A percentile compares a stretch with the other conserved stretches of the same genome.
Conservation (phyloP, 164 flowering plant genomes). For the Taxillus chinensis region DNA sequence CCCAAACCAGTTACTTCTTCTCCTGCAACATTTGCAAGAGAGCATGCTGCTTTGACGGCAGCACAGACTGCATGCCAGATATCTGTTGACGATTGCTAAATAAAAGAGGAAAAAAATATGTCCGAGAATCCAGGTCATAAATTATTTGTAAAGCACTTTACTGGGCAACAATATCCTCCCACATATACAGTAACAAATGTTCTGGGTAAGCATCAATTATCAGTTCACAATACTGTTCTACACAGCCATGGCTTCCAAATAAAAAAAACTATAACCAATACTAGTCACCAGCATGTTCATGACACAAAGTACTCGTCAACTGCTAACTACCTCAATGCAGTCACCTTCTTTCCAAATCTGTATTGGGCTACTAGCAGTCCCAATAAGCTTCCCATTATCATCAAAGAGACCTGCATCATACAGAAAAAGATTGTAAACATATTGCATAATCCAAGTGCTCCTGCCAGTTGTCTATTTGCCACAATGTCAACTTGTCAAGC, state of each 20-base stretch:
- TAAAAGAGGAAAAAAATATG: not conserved
- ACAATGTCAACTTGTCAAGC: too few relatives aligned
- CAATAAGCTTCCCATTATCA: conserved; percentile 68
- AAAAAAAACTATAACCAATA: not conserved
- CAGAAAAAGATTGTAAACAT: not conserved
- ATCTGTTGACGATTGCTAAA: conserved; percentile 99
- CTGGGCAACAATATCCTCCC: too few relatives aligned
- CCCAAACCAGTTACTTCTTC: conserved; percentile 76
- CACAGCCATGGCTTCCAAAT: not conserved
- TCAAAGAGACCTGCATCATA: conserved; percentile 68
- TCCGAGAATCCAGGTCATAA: too few relatives aligned
- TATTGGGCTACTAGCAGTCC: conserved; percentile 84
- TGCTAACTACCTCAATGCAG: conserved; percentile 64
- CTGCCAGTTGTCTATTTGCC: too few relatives aligned
- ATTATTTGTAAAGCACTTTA: too few relatives aligned
- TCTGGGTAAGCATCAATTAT: too few relatives aligned
- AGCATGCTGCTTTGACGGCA: conserved; percentile 81
- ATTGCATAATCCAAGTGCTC: not conserved
- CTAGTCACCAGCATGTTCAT: not conserved
- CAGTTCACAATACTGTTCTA: too few relatives aligned
- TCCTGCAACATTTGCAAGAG: conserved; percentile 57
- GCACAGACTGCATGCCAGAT: conserved; percentile 95
- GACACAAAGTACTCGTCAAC: not conserved
- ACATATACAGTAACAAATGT: too few relatives aligned
- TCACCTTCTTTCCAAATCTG: conserved; percentile 95